Conservation (phyloP, 495 filamentous ascomycete genomes). For the Paragyromitra xinjiangensis region DNA sequence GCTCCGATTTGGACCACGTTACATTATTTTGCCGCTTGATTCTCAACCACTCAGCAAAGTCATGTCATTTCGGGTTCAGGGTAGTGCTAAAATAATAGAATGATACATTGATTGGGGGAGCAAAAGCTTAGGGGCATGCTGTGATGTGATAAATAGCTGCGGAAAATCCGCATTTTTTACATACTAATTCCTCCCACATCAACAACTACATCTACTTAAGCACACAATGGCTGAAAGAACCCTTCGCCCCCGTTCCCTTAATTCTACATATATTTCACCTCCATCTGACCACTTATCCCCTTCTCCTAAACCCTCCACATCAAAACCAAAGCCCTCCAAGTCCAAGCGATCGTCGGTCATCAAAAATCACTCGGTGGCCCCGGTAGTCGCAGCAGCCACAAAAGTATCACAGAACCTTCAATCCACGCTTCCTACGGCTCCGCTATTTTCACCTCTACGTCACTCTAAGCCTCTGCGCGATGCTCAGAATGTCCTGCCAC, state of each 20-base stretch:
- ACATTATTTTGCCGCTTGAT: not conserved
- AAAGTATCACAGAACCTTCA: not conserved
- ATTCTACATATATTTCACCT: constrained; percentile 14
- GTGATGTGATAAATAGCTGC: not conserved
- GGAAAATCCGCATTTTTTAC: constrained; percentile 7
- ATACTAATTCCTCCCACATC: constrained; percentile 7
- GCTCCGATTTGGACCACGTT: not conserved
- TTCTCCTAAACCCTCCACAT: not conserved
- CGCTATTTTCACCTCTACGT: not conserved
- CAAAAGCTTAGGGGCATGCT: not conserved
- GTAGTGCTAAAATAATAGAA: not conserved
- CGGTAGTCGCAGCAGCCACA: not conserved
- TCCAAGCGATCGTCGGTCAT: constrained; percentile 1
- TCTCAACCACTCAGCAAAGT: not conserved
- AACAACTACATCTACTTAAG: not conserved
- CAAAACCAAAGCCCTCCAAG: constrained; percentile 8
- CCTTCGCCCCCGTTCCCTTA: not conserved
- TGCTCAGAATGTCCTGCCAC: not conserved
- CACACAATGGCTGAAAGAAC: constrained; percentile 7
- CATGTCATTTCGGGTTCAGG: not conserved
- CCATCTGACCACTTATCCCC: not conserved
- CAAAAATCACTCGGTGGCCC: not conserved
- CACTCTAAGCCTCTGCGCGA: not conserved
- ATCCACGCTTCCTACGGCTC: constrained; percentile 1
- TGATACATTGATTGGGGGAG: not conserved